These are phyloP conservation scores for Biscogniauxia sp. DNA, from an alignment of 2,329 filamentous ascomycete species.

Conservation along the genomic window DNA sequence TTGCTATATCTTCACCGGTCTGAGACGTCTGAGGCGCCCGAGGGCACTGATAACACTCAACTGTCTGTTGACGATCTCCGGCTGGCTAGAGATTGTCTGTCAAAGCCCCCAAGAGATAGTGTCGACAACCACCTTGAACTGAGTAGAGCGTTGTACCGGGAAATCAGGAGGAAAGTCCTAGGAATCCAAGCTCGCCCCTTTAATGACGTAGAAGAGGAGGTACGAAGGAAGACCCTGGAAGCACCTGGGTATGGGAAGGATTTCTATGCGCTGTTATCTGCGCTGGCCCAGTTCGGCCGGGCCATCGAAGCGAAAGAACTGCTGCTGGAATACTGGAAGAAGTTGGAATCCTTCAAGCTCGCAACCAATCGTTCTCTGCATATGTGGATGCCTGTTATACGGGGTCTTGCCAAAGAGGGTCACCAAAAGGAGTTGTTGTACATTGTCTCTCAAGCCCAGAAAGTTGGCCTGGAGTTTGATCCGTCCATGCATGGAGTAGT, in stretches of 20 bases:
- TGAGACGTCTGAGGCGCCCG: constrained; percentile 17
- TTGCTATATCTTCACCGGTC: constrained; percentile 57
- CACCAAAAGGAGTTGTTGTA: constrained; percentile 56
- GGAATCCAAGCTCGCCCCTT: constrained; percentile 7
- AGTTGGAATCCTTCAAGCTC: constrained; percentile 6
- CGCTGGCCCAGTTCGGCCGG: constrained; percentile 29
- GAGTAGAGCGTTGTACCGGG: constrained; percentile 41
- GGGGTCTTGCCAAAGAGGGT: constrained; percentile 61
- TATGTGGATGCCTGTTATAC: constrained; percentile 51
- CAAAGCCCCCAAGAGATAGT: constrained; percentile 42
- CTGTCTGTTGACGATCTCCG: constrained; percentile 42
- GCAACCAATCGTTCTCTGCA: constrained; percentile 29
- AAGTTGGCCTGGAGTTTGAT: constrained; percentile 44
- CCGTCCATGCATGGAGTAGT: constrained; percentile 52
- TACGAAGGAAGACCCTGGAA: constrained; percentile 1
- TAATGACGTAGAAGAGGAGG: constrained; percentile 10
- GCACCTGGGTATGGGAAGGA: constrained; percentile 20
- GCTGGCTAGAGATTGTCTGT: constrained; percentile 44
- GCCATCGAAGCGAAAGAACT: constrained; percentile 31
- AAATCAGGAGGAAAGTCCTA: constrained; percentile 29
- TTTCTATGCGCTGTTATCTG: constrained; percentile 21
- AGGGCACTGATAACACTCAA: constrained; percentile 6
- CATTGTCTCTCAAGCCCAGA: constrained; percentile 52
- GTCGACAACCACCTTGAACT: constrained; percentile 47
- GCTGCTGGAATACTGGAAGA: constrained; percentile 17